A percentile compares a stretch with the other conserved stretches of the same genome.
Evolutionary conservation across 1,139 yeast species (phyloP).

Genomic region (Kazachstania sp.): DNA sequence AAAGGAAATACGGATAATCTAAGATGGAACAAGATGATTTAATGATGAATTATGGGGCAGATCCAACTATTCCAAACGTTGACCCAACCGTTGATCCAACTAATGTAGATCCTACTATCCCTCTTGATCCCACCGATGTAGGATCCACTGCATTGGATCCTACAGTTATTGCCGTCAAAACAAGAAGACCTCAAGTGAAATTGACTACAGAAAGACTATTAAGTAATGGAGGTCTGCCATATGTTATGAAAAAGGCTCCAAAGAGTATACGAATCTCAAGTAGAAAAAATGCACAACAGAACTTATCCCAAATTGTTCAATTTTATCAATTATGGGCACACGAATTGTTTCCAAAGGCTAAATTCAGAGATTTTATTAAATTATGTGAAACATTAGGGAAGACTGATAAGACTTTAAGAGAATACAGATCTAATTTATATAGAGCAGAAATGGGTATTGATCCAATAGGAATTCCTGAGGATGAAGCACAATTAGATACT

Average conservation of each 20-base stretch:
- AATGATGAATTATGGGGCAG: constrained; percentile 1
- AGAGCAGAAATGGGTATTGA: constrained; percentile 21
- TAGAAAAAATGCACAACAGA: constrained; percentile 34
- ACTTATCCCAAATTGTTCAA: constrained; percentile 44
- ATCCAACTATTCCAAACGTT: not conserved
- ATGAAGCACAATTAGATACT: constrained; percentile 1
- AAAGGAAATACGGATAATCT: no score
- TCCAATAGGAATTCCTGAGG: constrained; percentile 4
- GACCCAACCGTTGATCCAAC: not conserved
- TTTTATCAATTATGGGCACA: constrained; percentile 85
- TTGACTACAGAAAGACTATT: constrained; percentile 45
- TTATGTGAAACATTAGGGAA: constrained; percentile 27
- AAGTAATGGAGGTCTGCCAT: constrained; percentile 42
- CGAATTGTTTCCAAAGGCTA: constrained; percentile 68
- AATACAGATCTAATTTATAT: constrained; percentile 22
- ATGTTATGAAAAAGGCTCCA: constrained; percentile 37
- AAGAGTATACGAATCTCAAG: constrained; percentile 38
- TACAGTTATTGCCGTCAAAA: constrained; percentile 15
- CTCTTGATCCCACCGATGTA: not conserved
- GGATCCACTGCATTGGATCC: constrained; percentile 7
- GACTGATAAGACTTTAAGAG: constrained; percentile 21
- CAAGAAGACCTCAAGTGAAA: constrained; percentile 28
- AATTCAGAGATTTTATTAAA: constrained; percentile 50
- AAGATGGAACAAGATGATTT: constrained; percentile 6
- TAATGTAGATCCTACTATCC: not conserved